A percentile compares a stretch with the other conserved stretches of the same genome.
Conservation (phyloP, 345 rosid genomes). For the Pistacia integerrima region DNA sequence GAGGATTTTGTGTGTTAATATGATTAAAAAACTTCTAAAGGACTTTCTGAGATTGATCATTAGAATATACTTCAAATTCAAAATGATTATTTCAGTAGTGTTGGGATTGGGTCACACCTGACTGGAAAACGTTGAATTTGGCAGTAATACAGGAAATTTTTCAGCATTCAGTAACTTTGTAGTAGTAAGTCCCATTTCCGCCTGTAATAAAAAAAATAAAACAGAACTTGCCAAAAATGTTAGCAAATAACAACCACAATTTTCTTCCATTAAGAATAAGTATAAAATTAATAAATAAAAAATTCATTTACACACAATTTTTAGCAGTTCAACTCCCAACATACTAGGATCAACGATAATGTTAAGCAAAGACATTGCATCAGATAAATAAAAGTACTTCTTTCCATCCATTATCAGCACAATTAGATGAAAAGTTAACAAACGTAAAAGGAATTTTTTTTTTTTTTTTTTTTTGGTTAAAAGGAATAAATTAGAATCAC, state of each 20-base stretch:
- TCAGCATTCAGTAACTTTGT: constrained; percentile 78
- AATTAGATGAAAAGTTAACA: not conserved
- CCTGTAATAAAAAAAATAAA: constrained; percentile 42
- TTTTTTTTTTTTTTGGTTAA: too few relatives aligned
- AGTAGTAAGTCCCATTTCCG: constrained; percentile 89
- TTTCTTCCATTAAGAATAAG: not conserved
- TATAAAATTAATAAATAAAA: not conserved
- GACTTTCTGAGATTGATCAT: too few relatives aligned
- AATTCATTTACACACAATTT: not conserved
- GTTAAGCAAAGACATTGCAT: not conserved
- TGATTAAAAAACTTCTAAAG: not conserved
- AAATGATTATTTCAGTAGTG: too few relatives aligned
- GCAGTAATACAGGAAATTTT: constrained; percentile 82
- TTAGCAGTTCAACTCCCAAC: not conserved
- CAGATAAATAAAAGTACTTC: not conserved
- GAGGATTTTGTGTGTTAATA: not conserved
- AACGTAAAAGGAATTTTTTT: too few relatives aligned
- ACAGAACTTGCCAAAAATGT: not conserved
- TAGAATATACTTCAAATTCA: too few relatives aligned
- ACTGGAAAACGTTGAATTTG: constrained; percentile 90
- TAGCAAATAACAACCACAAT: not conserved
- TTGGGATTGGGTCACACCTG: constrained; percentile 52
- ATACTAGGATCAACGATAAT: not conserved
- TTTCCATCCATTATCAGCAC: not conserved
- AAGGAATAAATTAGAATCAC: not conserved